phyloP scores from a whole-genome alignment of 2,329 filamentous ascomycete species.

The Aureobasidium subglaciale region DNA sequence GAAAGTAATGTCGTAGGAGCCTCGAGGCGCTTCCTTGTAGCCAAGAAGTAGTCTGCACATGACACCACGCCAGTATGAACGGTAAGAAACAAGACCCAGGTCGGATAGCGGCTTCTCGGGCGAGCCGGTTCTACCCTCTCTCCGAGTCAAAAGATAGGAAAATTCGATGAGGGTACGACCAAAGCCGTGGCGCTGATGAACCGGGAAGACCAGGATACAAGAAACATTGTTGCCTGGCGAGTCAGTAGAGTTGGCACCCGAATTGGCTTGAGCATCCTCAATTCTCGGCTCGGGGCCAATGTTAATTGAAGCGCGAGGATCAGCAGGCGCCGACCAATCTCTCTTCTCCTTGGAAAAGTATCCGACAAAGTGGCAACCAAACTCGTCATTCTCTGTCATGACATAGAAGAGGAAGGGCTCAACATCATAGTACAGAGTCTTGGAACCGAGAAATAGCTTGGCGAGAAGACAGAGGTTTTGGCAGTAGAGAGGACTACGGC shows the following conservation, averaged over 20 bases:
- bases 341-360: constrained; percentile 99
- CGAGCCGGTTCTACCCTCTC: constrained; percentile 88
- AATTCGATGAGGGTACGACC: constrained; percentile 97
- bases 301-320: constrained; percentile 46
- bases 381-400: constrained; percentile 86
- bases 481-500: constrained; percentile 97
- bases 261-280: constrained; percentile 17
- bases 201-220: constrained; percentile 90
- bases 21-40: constrained; percentile 36
- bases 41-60: constrained; percentile 76
- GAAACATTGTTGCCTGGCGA: constrained; percentile 74
- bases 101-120: constrained; percentile 96
- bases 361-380: constrained; percentile 94
- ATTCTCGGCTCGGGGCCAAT: constrained; percentile 18
- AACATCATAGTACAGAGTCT: constrained; percentile 96
- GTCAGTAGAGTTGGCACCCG: constrained; percentile 15
- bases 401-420: constrained; percentile 97
- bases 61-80: constrained; percentile 91
- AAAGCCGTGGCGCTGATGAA: constrained; percentile 95
- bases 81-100: constrained; percentile 94
- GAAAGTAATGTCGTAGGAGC: constrained; percentile 39
- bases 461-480: constrained; percentile 94
- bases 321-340: constrained; percentile 44
- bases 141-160: constrained; percentile 88
- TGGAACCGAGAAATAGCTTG: constrained; percentile 96